phyloP scores from a whole-genome alignment of 495 filamentous ascomycete genomes.

The Glarea lozoyensis region DNA sequence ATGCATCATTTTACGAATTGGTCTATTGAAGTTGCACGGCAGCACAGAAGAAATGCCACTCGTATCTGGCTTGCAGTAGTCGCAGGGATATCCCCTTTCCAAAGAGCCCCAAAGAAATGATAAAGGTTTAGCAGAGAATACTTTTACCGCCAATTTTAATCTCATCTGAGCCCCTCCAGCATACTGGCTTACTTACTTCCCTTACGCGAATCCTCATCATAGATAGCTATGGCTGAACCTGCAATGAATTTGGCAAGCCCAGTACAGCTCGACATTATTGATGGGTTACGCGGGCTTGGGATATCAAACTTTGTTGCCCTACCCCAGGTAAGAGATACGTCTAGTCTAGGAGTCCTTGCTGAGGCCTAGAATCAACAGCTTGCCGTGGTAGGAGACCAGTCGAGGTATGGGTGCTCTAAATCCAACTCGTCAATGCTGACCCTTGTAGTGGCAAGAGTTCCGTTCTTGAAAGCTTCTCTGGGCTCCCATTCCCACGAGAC shows the following conservation, averaged over 20 bases:
- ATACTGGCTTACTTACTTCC: not conserved
- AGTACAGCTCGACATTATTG: constrained; percentile 22
- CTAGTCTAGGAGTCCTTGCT: constrained; percentile 2
- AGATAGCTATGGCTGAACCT: constrained; percentile 4
- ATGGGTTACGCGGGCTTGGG: constrained; percentile 36
- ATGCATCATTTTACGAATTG: not conserved
- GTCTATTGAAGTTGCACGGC: not conserved
- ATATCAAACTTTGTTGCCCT: constrained; percentile 37
- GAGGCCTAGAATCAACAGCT: constrained; percentile 24
- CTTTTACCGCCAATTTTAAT: not conserved
- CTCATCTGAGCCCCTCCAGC: not conserved
- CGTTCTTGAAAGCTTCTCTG: constrained; percentile 40
- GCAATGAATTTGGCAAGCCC: constrained; percentile 5
- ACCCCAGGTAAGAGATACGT: constrained; percentile 35
- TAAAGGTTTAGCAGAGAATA: not conserved
- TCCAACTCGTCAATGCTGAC: constrained; percentile 30
- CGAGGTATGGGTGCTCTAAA: constrained; percentile 3
- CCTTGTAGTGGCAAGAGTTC: constrained; percentile 47
- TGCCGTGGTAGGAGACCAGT: constrained; percentile 34
- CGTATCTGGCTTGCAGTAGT: not conserved
- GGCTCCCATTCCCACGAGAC: constrained; percentile 38
- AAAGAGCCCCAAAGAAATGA: not conserved
- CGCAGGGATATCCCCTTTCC: not conserved
- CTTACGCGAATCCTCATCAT: not conserved
- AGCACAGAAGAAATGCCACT: not conserved